Conservation (phyloP, 2,329 filamentous ascomycete genomes). For the Thelonectria blattea region DNA sequence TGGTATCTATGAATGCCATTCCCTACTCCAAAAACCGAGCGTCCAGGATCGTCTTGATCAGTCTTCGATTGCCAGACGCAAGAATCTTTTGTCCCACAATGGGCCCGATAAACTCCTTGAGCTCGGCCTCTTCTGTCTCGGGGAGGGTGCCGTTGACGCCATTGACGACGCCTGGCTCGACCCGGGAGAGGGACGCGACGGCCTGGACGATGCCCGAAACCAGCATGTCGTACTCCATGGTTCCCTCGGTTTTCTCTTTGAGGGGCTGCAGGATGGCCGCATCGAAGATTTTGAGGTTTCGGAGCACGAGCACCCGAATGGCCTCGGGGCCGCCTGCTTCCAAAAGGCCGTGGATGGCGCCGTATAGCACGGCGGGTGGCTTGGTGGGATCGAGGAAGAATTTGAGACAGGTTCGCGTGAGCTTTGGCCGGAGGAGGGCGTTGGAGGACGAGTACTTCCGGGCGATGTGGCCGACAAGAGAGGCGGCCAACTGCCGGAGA, state of each 20-base stretch:
- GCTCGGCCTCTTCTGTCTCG: constrained; percentile 50
- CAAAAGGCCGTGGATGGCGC: constrained; percentile 80
- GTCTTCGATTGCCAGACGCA: constrained; percentile 50
- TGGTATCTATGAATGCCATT: constrained; percentile 14
- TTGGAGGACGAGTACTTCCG: constrained; percentile 82
- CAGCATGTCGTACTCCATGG: constrained; percentile 61
- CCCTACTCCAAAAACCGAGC: constrained; percentile 58
- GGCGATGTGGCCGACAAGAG: constrained; percentile 79
- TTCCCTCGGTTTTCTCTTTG: constrained; percentile 55
- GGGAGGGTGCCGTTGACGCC: constrained; percentile 47
- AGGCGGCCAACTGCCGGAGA: constrained; percentile 83
- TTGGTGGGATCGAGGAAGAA: constrained; percentile 87
- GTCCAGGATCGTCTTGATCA: constrained; percentile 60
- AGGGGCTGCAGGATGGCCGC: constrained; percentile 59
- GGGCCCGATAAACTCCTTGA: constrained; percentile 62
- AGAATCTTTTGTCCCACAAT: constrained; percentile 58
- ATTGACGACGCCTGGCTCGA: constrained; percentile 44
- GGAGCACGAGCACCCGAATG: constrained; percentile 61
- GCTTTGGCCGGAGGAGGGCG: constrained; percentile 81
- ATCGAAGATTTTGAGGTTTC: constrained; percentile 62
- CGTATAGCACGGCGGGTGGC: constrained; percentile 84
- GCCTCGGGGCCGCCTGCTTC: constrained; percentile 73
- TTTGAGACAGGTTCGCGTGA: constrained; percentile 92
- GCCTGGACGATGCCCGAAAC: constrained; percentile 63
- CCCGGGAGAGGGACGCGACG: constrained; percentile 51